Evolutionary conservation across 805 yeast species (phyloP), one percentile per base, ranked within the genome.

Genomic region (Brettanomyces bruxellensis): DNA sequence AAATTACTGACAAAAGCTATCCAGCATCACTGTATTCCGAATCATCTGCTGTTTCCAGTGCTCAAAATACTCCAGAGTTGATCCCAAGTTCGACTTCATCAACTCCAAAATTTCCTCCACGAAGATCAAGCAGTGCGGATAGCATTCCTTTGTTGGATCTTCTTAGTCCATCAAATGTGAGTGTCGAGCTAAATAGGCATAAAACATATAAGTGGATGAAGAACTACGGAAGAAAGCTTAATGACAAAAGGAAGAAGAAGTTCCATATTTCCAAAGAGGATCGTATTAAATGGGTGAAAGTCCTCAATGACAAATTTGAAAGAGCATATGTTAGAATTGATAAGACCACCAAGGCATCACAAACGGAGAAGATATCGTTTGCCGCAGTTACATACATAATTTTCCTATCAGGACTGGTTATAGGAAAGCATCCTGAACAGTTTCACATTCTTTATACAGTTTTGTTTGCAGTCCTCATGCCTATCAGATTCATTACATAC

Each of bases 401-500:
- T 6, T 86, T 91, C 39, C 60, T 75, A 14, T 70, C 81, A 25
- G 98, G 98, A 0, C 73, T 79, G 47, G 62, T 88, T 4, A 78
- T 90, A 52, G 97, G 96, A 8, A 75, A 73, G 48, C 75, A 75
- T 49, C 97, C 98, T 0, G 72, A 75, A 35, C 78, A 75, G 63
- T 83, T 91, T 62, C 98, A 89, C 53, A 60, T 81, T 1, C 75
- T 81, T 54, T 90, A 91, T 63, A 79, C 95, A 0, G 66, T 64
- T 0, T 62, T 86, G 42, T 74, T 82, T 47, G 57, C 66, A 2
- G 50, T 85, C 1, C 68, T 91, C 45, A 78, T 90, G 81, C 98
- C 99, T 0, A 79, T 90, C 24, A 69, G 99, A 47, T 75, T 83
- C 56, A 81, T 88, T 65, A 79, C 93, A 1, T 91, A 86, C 66